These are phyloP conservation scores for Pyricularia pennisetigena DNA, from an alignment of 2,329 filamentous ascomycete genomes.

Conservation along the genomic window DNA sequence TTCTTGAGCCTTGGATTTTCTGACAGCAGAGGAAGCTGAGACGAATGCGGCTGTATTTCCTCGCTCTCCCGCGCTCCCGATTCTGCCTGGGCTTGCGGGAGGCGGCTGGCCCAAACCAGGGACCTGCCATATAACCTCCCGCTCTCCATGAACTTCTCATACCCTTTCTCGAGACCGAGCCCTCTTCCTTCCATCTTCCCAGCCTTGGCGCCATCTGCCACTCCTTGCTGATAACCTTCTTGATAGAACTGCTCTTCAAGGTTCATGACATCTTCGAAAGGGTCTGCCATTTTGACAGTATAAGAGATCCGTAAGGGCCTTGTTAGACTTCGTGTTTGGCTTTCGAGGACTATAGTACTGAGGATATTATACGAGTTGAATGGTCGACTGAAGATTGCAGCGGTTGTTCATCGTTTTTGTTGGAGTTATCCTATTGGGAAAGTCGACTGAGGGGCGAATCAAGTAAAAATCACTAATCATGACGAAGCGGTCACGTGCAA, in stretches of 20 bases:
- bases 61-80: not conserved
- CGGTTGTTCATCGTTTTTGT: not conserved
- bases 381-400: not conserved
- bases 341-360: not conserved
- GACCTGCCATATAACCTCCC: constrained; percentile 71
- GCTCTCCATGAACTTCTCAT: constrained; percentile 80
- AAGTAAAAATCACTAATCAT: not conserved
- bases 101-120: constrained; percentile 72
- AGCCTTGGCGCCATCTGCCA: constrained; percentile 63
- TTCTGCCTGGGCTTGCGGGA: constrained; percentile 25
- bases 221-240: constrained; percentile 69
- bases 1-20: constrained; percentile 60
- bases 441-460: not conserved
- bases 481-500: not conserved
- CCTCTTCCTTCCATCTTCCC: constrained; percentile 82
- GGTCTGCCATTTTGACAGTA: constrained; percentile 23
- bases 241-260: constrained; percentile 66
- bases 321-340: not conserved
- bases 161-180: constrained; percentile 86
- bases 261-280: constrained; percentile 47
- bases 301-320: not conserved
- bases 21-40: constrained; percentile 32
- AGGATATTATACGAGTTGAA: not conserved
- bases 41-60: constrained; percentile 4
- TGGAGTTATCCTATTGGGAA: not conserved